A percentile compares a stretch with the other conserved stretches of the same genome.
These are phyloP conservation scores for Dryadomyces sulphureus DNA, from an alignment of 2,329 filamentous ascomycete species.

Conservation along the genomic window DNA sequence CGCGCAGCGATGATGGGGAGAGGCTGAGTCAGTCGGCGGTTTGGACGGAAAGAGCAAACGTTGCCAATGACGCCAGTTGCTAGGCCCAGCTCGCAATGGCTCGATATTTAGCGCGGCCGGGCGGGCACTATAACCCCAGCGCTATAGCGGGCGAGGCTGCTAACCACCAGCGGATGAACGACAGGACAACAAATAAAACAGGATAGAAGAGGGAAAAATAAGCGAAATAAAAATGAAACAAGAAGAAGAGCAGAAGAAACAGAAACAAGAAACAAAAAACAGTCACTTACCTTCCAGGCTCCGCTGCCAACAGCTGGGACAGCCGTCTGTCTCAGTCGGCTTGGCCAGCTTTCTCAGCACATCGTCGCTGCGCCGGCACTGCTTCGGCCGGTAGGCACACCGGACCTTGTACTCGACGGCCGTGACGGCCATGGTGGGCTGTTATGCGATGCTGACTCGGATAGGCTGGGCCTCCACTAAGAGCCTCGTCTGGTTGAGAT, in stretches of 20 bases:
- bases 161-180: neutral
- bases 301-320: neutral
- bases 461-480: neutral
- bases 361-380: neutral
- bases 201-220: neutral
- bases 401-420: neutral
- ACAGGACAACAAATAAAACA: neutral
- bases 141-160: neutral
- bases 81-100: neutral
- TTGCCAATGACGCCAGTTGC: slow-evolving; percentile 2
- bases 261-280: neutral
- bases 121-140: neutral
- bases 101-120: neutral
- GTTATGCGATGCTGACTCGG: too few relatives aligned
- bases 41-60: neutral
- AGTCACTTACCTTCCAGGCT: neutral
- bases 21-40: too few relatives aligned
- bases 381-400: neutral
- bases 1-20: too few relatives aligned
- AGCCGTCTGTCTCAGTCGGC: neutral
- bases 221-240: too few relatives aligned
- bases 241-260: neutral
- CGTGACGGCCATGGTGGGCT: slow-evolving; percentile 2
- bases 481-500: neutral
- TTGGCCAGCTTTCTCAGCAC: too few relatives aligned